Evolutionary conservation across 2,329 filamentous ascomycete genomes (phyloP), one percentile per base, ranked within the genome.

Genomic region (Stagonosporopsis cucurbitacearum): DNA sequence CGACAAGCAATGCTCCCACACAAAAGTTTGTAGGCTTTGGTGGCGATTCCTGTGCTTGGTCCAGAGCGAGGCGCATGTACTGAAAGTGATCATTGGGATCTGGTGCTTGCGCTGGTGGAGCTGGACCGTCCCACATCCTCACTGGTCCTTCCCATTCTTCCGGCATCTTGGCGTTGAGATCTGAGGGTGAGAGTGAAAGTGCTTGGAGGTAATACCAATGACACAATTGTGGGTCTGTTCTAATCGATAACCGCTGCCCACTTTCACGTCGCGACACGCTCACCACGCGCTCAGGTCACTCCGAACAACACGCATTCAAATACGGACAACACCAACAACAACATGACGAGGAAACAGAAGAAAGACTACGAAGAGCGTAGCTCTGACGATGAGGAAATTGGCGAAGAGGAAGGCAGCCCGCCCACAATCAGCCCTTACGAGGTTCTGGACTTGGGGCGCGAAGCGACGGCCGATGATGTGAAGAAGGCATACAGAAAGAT

Each of bases 401-500:
- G 64, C 3, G 57, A 59, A 9, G 67, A 65, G 36, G 66, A 69
- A 35, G 81, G 80, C 53, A 83, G 86, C 33, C 88, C 86, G 1
- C 89, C 90, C 0, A 86, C 89, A 39, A 83, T 87, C 68, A 77
- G 87, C 65, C 94, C 95, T 0, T 99, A 99, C 71, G 84, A 88
- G 66, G 85, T 94, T 50, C 86, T 99, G 8, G 84, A 81, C 20
- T 75, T 99, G 36, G 82, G 88, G 33, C 85, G 86, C 58, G 80
- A 84, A 48, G 92, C 92, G 13, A 90, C 89, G 0, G 79, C 86
- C 36, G 87, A 92, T 59, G 86, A 96, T 68, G 85, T 99, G 78
- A 97, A 96, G 75, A 87, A 86, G 17, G 92, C 94, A 17, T 99
- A 99, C 80, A 90, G 92, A 71, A 96, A 96, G 74, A 86, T 89